A percentile compares a stretch with the other conserved stretches of the same genome.
Evolutionary conservation across 75 land plant species (phyloP).

Genomic region (Azolla pinnata): DNA sequence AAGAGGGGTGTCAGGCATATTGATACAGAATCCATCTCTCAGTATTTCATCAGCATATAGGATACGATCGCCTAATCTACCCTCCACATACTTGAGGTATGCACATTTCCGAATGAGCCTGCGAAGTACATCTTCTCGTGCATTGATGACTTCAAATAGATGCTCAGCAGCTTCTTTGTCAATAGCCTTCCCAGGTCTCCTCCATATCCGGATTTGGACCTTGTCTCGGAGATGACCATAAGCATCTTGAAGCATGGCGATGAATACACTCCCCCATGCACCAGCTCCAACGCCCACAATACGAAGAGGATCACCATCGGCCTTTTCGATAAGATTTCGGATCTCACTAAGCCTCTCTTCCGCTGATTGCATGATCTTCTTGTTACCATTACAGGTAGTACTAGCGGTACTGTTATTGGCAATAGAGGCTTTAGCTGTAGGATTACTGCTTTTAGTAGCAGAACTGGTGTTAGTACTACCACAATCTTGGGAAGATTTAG

Average conservation of each 20-base stretch:
- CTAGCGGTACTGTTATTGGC: not conserved
- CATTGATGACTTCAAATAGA: constrained; percentile 37
- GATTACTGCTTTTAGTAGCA: no score
- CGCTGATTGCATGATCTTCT: not conserved
- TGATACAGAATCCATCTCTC: constrained; percentile 38
- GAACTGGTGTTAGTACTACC: no score
- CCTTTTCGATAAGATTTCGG: constrained; percentile 24
- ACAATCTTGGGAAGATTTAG: no score
- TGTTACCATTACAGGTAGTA: not conserved
- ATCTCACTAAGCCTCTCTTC: constrained; percentile 24
- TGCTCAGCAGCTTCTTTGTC: constrained; percentile 33
- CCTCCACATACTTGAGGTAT: constrained; percentile 42
- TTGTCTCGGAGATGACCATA: constrained; percentile 29
- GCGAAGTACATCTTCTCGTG: constrained; percentile 40
- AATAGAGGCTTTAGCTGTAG: not conserved
- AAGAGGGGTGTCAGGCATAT: constrained; percentile 40
- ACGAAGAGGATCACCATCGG: constrained; percentile 24
- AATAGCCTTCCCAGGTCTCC: constrained; percentile 34
- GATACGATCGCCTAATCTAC: constrained; percentile 33
- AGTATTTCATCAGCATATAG: constrained; percentile 41
- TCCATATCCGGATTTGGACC: constrained; percentile 34
- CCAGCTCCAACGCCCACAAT: constrained; percentile 40
- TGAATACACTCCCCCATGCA: constrained; percentile 42
- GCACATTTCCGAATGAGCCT: constrained; percentile 40
- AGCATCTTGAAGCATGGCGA: constrained; percentile 36